Evolutionary conservation across 768 basidiomycete genomes (phyloP).

Genomic region (Lentinula guzmanii): DNA sequence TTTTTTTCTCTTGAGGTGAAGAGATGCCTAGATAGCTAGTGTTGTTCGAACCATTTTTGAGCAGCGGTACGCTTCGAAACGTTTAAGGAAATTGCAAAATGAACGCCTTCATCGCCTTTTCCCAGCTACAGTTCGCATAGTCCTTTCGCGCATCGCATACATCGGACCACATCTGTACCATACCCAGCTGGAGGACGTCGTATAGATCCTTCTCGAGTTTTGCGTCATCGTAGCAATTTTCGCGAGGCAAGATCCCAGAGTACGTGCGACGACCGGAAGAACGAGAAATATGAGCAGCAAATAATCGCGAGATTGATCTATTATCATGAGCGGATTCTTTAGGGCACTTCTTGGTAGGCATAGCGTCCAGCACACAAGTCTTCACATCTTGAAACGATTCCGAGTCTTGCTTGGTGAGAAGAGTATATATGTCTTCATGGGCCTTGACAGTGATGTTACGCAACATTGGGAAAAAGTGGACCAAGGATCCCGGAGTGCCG

Average conservation of each 20-base stretch:
- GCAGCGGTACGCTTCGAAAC: neutral
- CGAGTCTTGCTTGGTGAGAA: constrained; percentile 29
- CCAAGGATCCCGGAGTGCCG: constrained; percentile 76
- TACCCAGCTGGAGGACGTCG: constrained; percentile 12
- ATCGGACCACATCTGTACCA: constrained; percentile 17
- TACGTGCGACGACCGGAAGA: neutral
- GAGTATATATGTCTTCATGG: constrained; percentile 27
- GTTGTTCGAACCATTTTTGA: neutral
- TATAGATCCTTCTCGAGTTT: neutral
- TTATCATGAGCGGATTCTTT: neutral
- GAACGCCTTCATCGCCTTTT: constrained; percentile 49
- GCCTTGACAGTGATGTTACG: constrained; percentile 41
- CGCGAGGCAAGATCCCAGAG: neutral
- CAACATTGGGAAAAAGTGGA: constrained; percentile 57
- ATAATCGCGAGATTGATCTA: neutral
- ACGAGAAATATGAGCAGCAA: neutral
- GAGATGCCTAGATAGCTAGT: no score
- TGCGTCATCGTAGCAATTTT: neutral
- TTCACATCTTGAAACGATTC: constrained; percentile 30
- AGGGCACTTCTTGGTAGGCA: neutral
- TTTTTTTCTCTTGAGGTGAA: no score
- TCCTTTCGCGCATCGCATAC: constrained; percentile 35
- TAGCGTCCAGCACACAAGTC: neutral
- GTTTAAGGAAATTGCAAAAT: constrained; percentile 59
- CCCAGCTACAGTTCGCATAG: constrained; percentile 55